A percentile compares a stretch with the other conserved stretches of the same genome.
These are phyloP conservation scores for Calonectria henricotiae DNA, from an alignment of 2,329 filamentous ascomycete species.

Conservation along the genomic window DNA sequence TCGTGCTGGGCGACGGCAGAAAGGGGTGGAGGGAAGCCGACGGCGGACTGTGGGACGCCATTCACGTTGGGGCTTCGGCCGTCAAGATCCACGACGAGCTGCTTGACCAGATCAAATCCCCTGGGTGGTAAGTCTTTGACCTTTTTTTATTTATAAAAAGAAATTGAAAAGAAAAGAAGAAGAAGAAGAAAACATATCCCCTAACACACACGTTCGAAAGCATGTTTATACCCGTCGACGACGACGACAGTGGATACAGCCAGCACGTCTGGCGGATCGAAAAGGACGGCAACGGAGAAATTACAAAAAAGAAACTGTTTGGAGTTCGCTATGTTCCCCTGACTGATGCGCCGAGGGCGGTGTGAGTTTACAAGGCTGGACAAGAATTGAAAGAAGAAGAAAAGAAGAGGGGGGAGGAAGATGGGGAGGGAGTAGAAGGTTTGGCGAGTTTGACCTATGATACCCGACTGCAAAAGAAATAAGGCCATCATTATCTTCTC, in stretches of 20 bases:
- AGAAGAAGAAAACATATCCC: no score
- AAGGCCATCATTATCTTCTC: neutral
- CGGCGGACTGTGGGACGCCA: conserved; percentile 84
- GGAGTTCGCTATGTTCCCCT: conserved; percentile 85
- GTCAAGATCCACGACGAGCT: conserved; percentile 80
- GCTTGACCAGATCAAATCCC: conserved; percentile 83
- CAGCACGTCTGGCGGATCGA: conserved; percentile 84
- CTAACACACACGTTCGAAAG: conserved; percentile 57
- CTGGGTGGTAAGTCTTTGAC: conserved; percentile 72
- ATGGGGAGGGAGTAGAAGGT: neutral
- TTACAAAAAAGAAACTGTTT: conserved; percentile 76
- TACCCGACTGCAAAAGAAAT: conserved; percentile 17
- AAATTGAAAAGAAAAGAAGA: no score
- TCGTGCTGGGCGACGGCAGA: conserved; percentile 83
- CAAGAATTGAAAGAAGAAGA: neutral
- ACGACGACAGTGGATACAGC: conserved; percentile 61
- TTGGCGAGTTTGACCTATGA: conserved; percentile 33
- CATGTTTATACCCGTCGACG: conserved; percentile 85
- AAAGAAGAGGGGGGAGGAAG: neutral
- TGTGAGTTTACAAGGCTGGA: conserved; percentile 2
- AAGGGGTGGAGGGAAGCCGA: conserved; percentile 72
- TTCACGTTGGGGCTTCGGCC: conserved; percentile 94
- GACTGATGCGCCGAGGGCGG: conserved; percentile 75
- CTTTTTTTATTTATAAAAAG: no score
- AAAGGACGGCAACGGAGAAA: conserved; percentile 77